These are phyloP conservation scores for Blastocystis sp. DNA, from an alignment of 352 stramenopile species.

Conservation along the genomic window DNA sequence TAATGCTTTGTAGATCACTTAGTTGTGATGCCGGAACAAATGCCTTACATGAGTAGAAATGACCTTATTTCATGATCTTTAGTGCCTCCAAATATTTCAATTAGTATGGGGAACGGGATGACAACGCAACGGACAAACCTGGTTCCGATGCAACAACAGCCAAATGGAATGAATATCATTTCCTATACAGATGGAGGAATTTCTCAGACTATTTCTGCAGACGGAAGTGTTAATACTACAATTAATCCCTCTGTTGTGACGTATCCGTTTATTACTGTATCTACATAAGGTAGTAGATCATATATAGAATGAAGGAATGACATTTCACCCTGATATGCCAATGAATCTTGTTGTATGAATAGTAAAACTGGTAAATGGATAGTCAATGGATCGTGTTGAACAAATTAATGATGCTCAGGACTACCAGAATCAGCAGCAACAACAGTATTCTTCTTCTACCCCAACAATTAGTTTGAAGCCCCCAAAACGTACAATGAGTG, in stretches of 20 bases:
- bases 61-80: not conserved
- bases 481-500: slow-evolving; percentile 50
- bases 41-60: slow-evolving; percentile 31
- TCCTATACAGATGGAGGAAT: slow-evolving; percentile 14
- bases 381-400: slow-evolving; percentile 27
- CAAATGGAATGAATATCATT: slow-evolving; percentile 26
- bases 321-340: not conserved
- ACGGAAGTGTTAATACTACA: not conserved
- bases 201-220: not conserved
- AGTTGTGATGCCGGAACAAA: slow-evolving; percentile 56
- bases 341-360: not conserved
- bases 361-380: not conserved
- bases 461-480: slow-evolving; percentile 34
- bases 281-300: not conserved
- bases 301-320: not conserved
- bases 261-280: slow-evolving; percentile 10
- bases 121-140: not conserved
- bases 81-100: slow-evolving; percentile 15
- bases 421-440: not conserved
- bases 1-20: slow-evolving; percentile 26
- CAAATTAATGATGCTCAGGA: not conserved
- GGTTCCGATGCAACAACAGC: not conserved
- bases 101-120: slow-evolving; percentile 21
- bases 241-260: slow-evolving; percentile 1
- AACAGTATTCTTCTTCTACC: not conserved